phyloP scores from a whole-genome alignment of 2,329 filamentous ascomycete species.

The Diaporthe sp. region DNA sequence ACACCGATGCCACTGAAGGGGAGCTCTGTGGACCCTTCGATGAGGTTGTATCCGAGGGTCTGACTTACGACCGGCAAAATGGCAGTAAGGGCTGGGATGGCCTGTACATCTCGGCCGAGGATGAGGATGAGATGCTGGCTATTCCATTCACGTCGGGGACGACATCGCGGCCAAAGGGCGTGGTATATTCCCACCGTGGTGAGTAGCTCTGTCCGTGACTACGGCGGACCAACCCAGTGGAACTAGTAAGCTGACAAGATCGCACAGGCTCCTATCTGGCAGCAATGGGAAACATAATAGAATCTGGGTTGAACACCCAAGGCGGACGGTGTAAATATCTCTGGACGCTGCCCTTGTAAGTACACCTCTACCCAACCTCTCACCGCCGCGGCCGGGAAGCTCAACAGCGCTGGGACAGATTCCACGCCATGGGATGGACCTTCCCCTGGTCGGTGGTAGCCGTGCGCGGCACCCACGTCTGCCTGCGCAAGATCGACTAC shows the following conservation, averaged over 20 bases:
- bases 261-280: conserved; percentile 64
- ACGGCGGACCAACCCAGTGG: background rate
- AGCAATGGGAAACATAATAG: conserved; percentile 85
- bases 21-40: conserved; percentile 84
- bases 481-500: conserved; percentile 94
- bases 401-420: conserved; percentile 50
- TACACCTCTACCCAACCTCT: conserved; percentile 46
- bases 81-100: conserved; percentile 81
- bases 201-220: conserved; percentile 64
- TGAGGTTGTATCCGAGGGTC: conserved; percentile 82
- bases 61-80: conserved; percentile 74
- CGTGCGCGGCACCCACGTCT: conserved; percentile 94
- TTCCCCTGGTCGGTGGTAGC: conserved; percentile 95
- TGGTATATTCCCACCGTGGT: conserved; percentile 90
- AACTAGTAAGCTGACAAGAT: background rate
- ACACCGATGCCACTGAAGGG: conserved; percentile 82
- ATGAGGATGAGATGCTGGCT: conserved; percentile 86
- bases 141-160: conserved; percentile 96
- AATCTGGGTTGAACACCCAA: conserved; percentile 83
- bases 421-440: conserved; percentile 81
- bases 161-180: conserved; percentile 90
- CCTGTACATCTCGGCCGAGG: conserved; percentile 73
- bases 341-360: conserved; percentile 93
- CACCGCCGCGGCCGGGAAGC: background rate
- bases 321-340: conserved; percentile 81